Evolutionary conservation across 2,329 filamentous ascomycete genomes (phyloP).

Genomic region (Leptoxyphium fumago): DNA sequence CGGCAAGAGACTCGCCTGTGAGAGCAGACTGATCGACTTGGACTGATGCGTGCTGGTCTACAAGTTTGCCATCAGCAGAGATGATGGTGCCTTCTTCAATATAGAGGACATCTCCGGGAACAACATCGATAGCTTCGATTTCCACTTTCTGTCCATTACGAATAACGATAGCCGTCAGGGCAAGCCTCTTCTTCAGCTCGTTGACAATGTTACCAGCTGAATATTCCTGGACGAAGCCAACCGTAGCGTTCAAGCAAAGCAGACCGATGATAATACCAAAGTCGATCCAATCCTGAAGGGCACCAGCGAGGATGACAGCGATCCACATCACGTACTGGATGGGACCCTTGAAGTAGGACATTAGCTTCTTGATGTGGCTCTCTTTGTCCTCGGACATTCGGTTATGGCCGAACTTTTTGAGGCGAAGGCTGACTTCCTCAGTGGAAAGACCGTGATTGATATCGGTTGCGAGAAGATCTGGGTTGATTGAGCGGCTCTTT

Average conservation of each 20-base stretch:
- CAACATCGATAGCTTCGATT: conserved; percentile 34
- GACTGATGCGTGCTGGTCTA: conserved; percentile 69
- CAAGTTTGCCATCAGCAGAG: conserved; percentile 73
- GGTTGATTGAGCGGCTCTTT: conserved; percentile 7
- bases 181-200: conserved; percentile 78
- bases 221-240: conserved; percentile 81
- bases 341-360: conserved; percentile 69
- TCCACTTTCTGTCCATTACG: conserved; percentile 48
- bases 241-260: conserved; percentile 67
- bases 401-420: conserved; percentile 68
- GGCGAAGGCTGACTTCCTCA: conserved; percentile 46
- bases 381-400: conserved; percentile 87
- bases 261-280: conserved; percentile 82
- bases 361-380: conserved; percentile 70
- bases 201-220: conserved; percentile 84
- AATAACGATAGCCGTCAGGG: conserved; percentile 74
- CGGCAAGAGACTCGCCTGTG: conserved; percentile 80
- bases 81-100: conserved; percentile 71
- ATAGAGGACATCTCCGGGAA: conserved; percentile 52
- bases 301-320: conserved; percentile 66
- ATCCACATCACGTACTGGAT: conserved; percentile 94
- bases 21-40: conserved; percentile 88
- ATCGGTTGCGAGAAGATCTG: conserved; percentile 61
- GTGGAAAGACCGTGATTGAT: conserved; percentile 57
- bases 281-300: conserved; percentile 81